Evolutionary conservation across 2,329 filamentous ascomycete species (phyloP).

Genomic region (Trichoderma sp.): DNA sequence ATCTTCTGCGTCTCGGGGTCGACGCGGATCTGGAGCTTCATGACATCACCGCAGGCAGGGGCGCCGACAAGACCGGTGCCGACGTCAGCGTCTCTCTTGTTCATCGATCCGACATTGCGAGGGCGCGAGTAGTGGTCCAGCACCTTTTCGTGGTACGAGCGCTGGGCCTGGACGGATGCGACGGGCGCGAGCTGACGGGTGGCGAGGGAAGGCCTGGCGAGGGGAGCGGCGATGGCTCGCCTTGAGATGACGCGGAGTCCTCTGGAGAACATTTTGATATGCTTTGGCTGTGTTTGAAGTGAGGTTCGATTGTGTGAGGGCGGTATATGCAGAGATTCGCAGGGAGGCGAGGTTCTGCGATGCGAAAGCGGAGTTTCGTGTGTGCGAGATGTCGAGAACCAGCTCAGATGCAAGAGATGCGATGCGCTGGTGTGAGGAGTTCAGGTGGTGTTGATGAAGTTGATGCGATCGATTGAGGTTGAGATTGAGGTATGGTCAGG

Average conservation of each 20-base stretch:
- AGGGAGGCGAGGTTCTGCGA: not conserved
- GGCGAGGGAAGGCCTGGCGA: conserved; percentile 42
- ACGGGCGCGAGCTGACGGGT: conserved; percentile 47
- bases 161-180: conserved; percentile 45
- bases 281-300: not conserved
- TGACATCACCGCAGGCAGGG: conserved; percentile 86
- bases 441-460: not conserved
- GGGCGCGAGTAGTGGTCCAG: conserved; percentile 56
- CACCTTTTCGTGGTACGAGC: conserved; percentile 58
- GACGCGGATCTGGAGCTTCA: conserved; percentile 80
- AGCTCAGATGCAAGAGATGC: not conserved
- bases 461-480: not conserved
- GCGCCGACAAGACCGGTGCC: conserved; percentile 90
- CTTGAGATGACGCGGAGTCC: conserved; percentile 49
- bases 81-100: conserved; percentile 78
- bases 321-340: not conserved
- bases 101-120: conserved; percentile 59
- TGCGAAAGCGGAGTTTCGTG: no score
- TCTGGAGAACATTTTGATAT: conserved; percentile 49
- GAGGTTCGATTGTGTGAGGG: no score
- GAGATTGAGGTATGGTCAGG: not conserved
- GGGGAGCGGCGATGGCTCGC: conserved; percentile 46
- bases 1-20: conserved; percentile 87
- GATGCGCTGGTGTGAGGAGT: not conserved
- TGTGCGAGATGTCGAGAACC: no score